These are phyloP conservation scores for Thermothelomyces thermophilus DNA, from an alignment of 2,329 filamentous ascomycete species.

Conservation along the genomic window DNA sequence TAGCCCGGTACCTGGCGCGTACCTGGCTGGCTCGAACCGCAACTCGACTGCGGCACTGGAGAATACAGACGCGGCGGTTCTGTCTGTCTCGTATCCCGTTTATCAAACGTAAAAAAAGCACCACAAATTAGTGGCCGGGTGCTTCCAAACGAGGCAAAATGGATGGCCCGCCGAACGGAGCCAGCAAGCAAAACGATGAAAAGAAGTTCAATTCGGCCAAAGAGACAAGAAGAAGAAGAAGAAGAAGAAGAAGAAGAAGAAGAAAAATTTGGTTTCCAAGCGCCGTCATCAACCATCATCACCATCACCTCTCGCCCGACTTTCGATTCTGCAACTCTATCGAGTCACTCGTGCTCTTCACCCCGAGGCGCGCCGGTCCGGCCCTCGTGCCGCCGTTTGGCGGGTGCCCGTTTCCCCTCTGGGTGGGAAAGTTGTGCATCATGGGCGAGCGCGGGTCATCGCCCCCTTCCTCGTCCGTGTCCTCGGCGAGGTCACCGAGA, in stretches of 20 bases:
- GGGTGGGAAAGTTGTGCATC: slow-evolving; percentile 29
- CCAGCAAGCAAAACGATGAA: no score
- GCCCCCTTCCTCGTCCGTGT: slow-evolving; percentile 57
- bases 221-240: not conserved
- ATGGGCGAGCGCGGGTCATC: slow-evolving; percentile 29
- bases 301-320: slow-evolving; percentile 29
- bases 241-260: not conserved
- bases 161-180: no score
- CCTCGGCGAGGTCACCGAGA: slow-evolving; percentile 70
- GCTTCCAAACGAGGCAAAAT: no score
- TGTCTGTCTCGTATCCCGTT: no score
- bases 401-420: slow-evolving; percentile 31
- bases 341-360: slow-evolving; percentile 24
- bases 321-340: slow-evolving; percentile 49
- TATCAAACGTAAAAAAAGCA: no score
- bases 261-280: not conserved
- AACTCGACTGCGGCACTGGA: no score
- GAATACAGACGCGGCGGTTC: no score
- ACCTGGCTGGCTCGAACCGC: no score
- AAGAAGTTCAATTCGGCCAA: not conserved
- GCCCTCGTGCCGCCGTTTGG: slow-evolving; percentile 25
- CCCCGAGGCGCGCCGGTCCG: slow-evolving; percentile 5
- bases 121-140: no score
- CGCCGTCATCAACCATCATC: no score
- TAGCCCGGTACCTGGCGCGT: no score